phyloP scores from a whole-genome alignment of 2,329 filamentous ascomycete species.

The Cordyceps militaris region DNA sequence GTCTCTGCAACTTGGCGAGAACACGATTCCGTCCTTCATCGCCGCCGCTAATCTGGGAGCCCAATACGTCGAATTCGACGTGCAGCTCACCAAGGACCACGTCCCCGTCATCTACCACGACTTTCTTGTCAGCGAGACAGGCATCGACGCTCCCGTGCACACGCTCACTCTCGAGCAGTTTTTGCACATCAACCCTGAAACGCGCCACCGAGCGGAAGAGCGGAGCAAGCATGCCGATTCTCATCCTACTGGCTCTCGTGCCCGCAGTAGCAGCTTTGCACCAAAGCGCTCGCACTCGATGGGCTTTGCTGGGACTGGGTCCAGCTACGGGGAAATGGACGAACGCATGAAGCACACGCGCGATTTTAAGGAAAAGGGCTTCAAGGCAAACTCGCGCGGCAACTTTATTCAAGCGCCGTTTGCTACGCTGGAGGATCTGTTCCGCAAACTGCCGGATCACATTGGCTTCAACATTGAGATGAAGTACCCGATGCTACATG shows the following conservation, averaged over 20 bases:
- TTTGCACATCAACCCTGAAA: slow-evolving; percentile 70
- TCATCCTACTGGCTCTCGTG: slow-evolving; percentile 14
- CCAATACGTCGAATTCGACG: slow-evolving; percentile 71
- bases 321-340: slow-evolving; percentile 36
- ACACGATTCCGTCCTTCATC: slow-evolving; percentile 93
- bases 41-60: slow-evolving; percentile 89
- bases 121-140: slow-evolving; percentile 94
- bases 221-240: slow-evolving; percentile 17
- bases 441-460: slow-evolving; percentile 70
- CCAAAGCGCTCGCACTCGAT: slow-evolving; percentile 49
- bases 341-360: slow-evolving; percentile 97
- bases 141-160: slow-evolving; percentile 93
- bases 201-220: slow-evolving; percentile 24
- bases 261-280: slow-evolving; percentile 32
- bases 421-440: slow-evolving; percentile 89
- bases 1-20: slow-evolving; percentile 90
- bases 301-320: slow-evolving; percentile 39
- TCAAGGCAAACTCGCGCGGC: slow-evolving; percentile 89
- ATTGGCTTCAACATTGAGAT: slow-evolving; percentile 98
- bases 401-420: slow-evolving; percentile 95
- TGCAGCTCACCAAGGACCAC: slow-evolving; percentile 97
- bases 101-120: slow-evolving; percentile 98
- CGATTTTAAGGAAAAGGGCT: slow-evolving; percentile 90
- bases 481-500: slow-evolving; percentile 97
- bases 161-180: slow-evolving; percentile 94